Evolutionary conservation across 2,329 filamentous ascomycete genomes (phyloP).

Genomic region (Berkeleyomyces rouxiae): DNA sequence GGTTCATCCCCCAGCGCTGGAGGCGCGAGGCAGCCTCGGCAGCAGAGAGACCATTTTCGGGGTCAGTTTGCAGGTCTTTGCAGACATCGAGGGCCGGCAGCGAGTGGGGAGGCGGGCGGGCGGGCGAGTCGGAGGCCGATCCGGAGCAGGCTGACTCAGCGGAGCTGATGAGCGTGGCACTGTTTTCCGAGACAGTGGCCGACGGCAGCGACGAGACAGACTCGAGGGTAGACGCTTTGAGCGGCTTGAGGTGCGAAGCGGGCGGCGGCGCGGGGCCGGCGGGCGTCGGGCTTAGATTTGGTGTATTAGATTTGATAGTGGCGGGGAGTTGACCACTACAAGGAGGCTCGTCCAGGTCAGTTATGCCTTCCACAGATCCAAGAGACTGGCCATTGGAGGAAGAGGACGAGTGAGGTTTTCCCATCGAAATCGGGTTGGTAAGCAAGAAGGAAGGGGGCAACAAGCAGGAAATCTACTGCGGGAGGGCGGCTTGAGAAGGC

Average conservation of each 20-base stretch:
- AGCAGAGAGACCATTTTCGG: slow-evolving; percentile 43
- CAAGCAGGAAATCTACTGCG: not conserved
- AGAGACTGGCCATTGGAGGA: slow-evolving; percentile 15
- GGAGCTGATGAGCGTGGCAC: slow-evolving; percentile 9
- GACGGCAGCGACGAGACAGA: slow-evolving; percentile 7
- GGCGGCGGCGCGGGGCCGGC: not conserved
- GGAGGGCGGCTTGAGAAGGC: not conserved
- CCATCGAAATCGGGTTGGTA: slow-evolving; percentile 15
- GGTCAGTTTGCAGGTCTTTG: slow-evolving; percentile 25
- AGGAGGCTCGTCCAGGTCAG: slow-evolving; percentile 15
- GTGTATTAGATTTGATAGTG: not conserved
- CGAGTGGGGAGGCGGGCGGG: slow-evolving; percentile 17
- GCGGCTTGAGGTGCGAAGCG: not conserved
- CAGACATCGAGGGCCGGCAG: slow-evolving; percentile 18
- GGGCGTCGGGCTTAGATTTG: not conserved
- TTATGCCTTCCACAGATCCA: slow-evolving; percentile 15
- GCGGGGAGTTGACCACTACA: slow-evolving; percentile 12
- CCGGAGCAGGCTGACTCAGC: slow-evolving; percentile 1
- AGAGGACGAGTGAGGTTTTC: slow-evolving; percentile 15
- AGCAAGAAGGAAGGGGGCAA: not conserved
- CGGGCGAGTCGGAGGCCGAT: not conserved
- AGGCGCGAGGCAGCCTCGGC: slow-evolving; percentile 49
- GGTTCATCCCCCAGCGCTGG: slow-evolving; percentile 50
- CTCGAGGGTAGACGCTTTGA: not conserved
- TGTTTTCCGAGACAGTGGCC: slow-evolving; percentile 6